phyloP scores from a whole-genome alignment of 441 rosid genomes.

The Croton setiger region DNA sequence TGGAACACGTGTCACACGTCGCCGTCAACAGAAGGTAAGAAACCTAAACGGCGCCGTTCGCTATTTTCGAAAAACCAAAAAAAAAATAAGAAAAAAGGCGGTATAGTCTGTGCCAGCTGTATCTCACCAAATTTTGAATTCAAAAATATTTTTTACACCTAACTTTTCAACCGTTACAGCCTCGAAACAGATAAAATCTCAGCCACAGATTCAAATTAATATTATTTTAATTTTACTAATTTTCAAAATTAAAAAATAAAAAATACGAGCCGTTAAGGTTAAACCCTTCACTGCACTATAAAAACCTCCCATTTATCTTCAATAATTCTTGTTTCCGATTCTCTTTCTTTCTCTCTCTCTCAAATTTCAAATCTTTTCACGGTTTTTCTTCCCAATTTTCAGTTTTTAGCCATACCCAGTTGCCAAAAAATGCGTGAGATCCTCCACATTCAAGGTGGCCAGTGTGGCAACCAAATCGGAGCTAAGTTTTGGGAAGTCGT shows the following conservation, averaged over 20 bases:
- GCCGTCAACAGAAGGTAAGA: not conserved
- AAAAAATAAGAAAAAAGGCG: not conserved
- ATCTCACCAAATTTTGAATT: constrained; percentile 19
- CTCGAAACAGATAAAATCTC: not conserved
- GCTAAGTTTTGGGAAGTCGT: constrained; percentile 60
- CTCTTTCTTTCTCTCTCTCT: constrained; percentile 4
- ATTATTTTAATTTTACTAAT: not conserved
- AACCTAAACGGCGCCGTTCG: constrained; percentile 15
- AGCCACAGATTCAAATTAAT: not conserved
- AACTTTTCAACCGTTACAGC: constrained; percentile 19
- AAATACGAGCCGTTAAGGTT: constrained; percentile 19
- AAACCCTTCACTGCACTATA: not conserved
- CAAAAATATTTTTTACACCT: not conserved
- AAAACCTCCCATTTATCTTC: constrained; percentile 1
- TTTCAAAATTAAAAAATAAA: not conserved
- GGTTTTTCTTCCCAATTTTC: not conserved
- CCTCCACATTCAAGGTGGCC: constrained; percentile 57
- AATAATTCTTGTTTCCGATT: not conserved
- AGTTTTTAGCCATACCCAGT: not conserved
- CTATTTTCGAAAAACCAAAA: not conserved
- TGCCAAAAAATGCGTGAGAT: constrained; percentile 46
- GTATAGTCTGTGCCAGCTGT: constrained; percentile 23
- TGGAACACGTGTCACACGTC: not conserved
- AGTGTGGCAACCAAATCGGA: constrained; percentile 60
- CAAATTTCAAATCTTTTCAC: not conserved